Percentiles rank a stretch among this genome's conserved stretches.
phyloP scores from a whole-genome alignment of 331 rosid species.

The Ulmus americana region DNA sequence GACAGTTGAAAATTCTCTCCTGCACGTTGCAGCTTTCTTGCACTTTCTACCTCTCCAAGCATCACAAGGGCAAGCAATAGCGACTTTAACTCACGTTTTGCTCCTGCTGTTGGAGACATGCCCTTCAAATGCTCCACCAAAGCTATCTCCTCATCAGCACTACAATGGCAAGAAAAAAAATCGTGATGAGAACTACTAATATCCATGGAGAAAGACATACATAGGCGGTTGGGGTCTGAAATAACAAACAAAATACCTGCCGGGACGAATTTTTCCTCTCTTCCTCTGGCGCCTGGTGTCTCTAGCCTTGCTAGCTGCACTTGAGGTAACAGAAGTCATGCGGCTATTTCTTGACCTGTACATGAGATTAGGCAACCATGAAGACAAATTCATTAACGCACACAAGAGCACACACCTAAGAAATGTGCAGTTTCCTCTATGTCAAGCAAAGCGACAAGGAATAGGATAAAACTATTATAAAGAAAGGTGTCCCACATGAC shows the following conservation, averaged over 20 bases:
- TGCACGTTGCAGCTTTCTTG: constrained; percentile 70
- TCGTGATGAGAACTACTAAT: not conserved
- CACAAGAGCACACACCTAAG: not conserved
- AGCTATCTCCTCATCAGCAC: constrained; percentile 93
- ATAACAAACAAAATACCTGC: constrained; percentile 49
- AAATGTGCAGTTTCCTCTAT: no score
- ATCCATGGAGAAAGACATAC: not conserved
- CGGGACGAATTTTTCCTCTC: constrained; percentile 93
- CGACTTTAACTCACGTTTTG: constrained; percentile 66
- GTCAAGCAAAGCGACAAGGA: not conserved
- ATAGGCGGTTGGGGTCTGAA: not conserved
- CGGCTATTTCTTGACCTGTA: constrained; percentile 68
- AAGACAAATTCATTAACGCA: not conserved
- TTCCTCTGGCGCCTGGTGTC: constrained; percentile 78
- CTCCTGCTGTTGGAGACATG: constrained; percentile 59
- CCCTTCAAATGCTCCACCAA: constrained; percentile 84
- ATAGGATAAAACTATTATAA: not conserved
- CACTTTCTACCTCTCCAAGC: constrained; percentile 78
- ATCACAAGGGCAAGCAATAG: constrained; percentile 62
- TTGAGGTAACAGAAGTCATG: constrained; percentile 50
- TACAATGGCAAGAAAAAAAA: constrained; percentile 30
- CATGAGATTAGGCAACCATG: constrained; percentile 28
- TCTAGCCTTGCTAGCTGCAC: constrained; percentile 75
- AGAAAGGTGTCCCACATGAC: not conserved
- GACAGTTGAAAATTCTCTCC: constrained; percentile 76